Base-by-base conservation (phyloP, 2,329 filamentous ascomycete species). In the Ceratocystis colombiana region DNA sequence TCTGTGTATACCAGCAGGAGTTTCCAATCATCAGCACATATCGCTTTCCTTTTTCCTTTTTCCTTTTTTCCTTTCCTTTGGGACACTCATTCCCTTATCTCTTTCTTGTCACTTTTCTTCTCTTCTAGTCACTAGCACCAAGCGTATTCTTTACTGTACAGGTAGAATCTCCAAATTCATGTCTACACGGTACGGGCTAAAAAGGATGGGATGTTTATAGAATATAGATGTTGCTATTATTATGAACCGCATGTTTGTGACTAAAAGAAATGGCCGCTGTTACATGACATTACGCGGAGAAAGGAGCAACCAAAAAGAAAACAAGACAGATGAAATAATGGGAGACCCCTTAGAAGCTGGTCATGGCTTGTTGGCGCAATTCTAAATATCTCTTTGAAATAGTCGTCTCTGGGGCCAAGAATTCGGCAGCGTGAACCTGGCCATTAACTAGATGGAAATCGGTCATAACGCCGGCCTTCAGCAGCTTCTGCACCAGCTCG, bases 401-500 rank as follows among this genome's bases (percentile, higher is more conserved):
- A 5, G 48, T 15, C 12, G 61, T 66, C n/a, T 64, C 65, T 2
- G 65, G 48, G 17, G 61, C 65, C 30, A 66, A 17, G 45, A 66
- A 66, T 61, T 66, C 65, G 25, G 61, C 61, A 4, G 33, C 65
- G 68, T 79, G 77, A 3, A 75, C 74, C 46, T 78, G 65, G 1
- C 77, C 77, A 0, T 72, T 71, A 67, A 76, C 77, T 57, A 78
- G 33, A 59, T 78, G 76, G 7, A 78, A 72, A 69, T 78, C 77
- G 1, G 76, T 73, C 50, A 73, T 71, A 3, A 77, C 70, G 1
- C 72, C 72, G 6, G 71, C 75, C 67, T 71, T 69, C 5, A 70
- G 69, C 22, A 79, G 71, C 53, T 73, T 71, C n/a, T 61, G 64
- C 61, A 65, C 75, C 66, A 73, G 77, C 62, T 70, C 69, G 0